phyloP scores from a whole-genome alignment of 345 rosid species.

The Camelina laxa region DNA sequence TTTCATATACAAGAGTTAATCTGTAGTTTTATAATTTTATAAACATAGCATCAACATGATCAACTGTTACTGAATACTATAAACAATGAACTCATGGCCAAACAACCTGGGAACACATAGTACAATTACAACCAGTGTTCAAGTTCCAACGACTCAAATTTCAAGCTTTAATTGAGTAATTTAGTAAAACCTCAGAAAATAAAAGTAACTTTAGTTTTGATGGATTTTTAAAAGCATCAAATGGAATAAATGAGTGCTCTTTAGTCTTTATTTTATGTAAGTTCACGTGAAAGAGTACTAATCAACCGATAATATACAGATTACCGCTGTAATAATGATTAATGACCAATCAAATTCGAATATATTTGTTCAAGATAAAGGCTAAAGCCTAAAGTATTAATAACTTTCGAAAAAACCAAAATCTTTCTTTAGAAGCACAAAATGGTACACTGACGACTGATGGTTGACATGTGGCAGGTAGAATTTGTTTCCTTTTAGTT shows the following conservation, averaged over 20 bases:
- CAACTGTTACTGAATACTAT: slow-evolving; percentile 2
- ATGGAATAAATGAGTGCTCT: background rate
- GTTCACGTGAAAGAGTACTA: background rate
- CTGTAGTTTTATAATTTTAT: background rate
- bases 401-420: background rate
- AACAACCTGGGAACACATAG: slow-evolving; percentile 43
- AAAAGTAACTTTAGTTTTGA: background rate
- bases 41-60: background rate
- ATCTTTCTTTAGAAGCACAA: background rate
- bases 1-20: background rate
- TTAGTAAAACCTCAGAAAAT: background rate
- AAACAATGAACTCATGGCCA: slow-evolving; percentile 36
- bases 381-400: background rate
- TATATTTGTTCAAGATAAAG: background rate
- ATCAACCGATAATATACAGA: too few species aligned
- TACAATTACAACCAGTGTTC: slow-evolving; percentile 33
- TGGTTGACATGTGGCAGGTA: slow-evolving; percentile 22
- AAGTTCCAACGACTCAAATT: slow-evolving; percentile 42
- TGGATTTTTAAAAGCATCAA: slow-evolving; percentile 1
- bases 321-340: background rate
- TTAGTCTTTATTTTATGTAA: background rate
- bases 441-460: slow-evolving; percentile 19
- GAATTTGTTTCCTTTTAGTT: background rate
- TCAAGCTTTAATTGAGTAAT: slow-evolving; percentile 15
- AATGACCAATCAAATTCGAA: background rate